These are phyloP conservation scores for Lenwebbia sp. DNA, from an alignment of 345 rosid species.

Conservation along the genomic window DNA sequence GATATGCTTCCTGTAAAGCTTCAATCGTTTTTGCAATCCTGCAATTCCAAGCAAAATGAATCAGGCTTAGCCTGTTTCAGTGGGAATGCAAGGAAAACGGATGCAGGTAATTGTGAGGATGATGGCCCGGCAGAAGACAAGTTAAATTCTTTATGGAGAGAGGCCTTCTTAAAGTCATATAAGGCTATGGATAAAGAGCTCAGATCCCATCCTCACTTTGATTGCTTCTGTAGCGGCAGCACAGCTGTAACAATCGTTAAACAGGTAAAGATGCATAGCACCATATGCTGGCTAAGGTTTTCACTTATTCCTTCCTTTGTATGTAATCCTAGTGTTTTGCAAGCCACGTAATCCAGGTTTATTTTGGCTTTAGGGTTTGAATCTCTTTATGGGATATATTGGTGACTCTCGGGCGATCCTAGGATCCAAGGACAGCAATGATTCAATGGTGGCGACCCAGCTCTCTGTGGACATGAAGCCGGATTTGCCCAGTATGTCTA, in stretches of 20 bases:
- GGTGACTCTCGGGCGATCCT: constrained; percentile 98
- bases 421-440: constrained; percentile 75
- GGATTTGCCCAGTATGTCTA: constrained; percentile 80
- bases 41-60: constrained; percentile 42
- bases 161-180: constrained; percentile 80
- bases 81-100: constrained; percentile 36
- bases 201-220: constrained; percentile 85
- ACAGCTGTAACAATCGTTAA: constrained; percentile 84
- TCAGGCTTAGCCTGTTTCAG: constrained; percentile 37
- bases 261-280: constrained; percentile 43
- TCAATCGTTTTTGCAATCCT: constrained; percentile 45
- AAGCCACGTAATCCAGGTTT: background rate
- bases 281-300: background rate
- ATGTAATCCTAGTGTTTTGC: background rate
- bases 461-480: constrained; percentile 96
- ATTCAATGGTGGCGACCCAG: constrained; percentile 79
- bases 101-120: constrained; percentile 11
- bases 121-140: constrained; percentile 9
- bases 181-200: constrained; percentile 97
- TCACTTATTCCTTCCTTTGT: background rate
- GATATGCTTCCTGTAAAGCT: constrained; percentile 80
- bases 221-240: constrained; percentile 99
- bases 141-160: constrained; percentile 59
- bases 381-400: constrained; percentile 90
- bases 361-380: constrained; percentile 50